A percentile compares a stretch with the other conserved stretches of the same genome.
Conservation (phyloP, 345 rosid species). For the Eucalyptus cloeziana region DNA sequence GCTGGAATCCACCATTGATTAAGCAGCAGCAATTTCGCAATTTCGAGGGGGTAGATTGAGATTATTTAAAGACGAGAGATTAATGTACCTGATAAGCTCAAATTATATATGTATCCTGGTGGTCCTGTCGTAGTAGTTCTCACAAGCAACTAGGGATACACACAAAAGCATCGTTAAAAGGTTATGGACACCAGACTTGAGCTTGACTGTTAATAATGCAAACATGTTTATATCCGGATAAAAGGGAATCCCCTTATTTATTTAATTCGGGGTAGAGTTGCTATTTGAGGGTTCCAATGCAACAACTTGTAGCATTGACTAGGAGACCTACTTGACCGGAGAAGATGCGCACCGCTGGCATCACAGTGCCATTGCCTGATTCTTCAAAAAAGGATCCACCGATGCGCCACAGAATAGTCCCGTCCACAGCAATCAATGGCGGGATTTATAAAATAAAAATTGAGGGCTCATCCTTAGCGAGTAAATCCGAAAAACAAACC, state of each 20-base stretch:
- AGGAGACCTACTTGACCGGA: too few relatives aligned
- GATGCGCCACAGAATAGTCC: neutral
- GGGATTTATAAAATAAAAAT: too few relatives aligned
- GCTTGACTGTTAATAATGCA: too few relatives aligned
- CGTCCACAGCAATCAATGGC: neutral
- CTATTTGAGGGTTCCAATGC: neutral
- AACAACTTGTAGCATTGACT: neutral
- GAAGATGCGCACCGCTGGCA: neutral
- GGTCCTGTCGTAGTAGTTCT: too few relatives aligned
- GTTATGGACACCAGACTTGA: too few relatives aligned
- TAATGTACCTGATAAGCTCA: neutral
- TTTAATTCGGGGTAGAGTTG: rapidly evolving
- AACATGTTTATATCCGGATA: too few relatives aligned
- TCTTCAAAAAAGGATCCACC: too few relatives aligned
- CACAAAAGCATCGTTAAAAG: too few relatives aligned
- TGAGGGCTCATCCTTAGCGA: neutral
- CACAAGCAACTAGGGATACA: too few relatives aligned
- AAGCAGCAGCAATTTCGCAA: neutral
- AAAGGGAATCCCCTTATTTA: neutral
- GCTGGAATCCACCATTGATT: neutral
- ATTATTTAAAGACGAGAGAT: neutral
- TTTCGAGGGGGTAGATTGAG: neutral
- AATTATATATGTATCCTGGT: too few relatives aligned
- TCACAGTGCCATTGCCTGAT: too few relatives aligned
- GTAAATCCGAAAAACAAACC: too few relatives aligned